Conservation (phyloP, 805 yeast species). For the Metschnikowia similis region DNA sequence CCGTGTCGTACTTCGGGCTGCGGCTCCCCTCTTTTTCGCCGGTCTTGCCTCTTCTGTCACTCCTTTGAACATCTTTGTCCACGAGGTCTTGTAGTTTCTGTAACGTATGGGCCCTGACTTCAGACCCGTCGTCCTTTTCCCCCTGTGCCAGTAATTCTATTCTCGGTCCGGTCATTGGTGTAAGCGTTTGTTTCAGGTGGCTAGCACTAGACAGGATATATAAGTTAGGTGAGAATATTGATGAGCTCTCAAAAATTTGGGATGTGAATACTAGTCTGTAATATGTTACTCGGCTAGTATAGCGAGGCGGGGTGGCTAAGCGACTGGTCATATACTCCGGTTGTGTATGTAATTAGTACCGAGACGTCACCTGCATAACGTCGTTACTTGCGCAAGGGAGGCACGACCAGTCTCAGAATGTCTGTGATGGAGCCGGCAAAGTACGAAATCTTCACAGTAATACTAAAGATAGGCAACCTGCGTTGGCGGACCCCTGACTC, state of each 20-base stretch:
- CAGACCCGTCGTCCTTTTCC: constrained; percentile 5
- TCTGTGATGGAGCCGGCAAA: not conserved
- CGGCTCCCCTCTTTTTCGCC: constrained; percentile 2
- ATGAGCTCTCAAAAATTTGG: not conserved
- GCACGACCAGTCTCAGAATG: not conserved
- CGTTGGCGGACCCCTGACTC: too few relatives aligned
- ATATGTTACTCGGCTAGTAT: not conserved
- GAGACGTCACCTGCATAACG: not conserved
- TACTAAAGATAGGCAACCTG: too few relatives aligned
- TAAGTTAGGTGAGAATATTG: not conserved
- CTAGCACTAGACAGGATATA: too few relatives aligned
- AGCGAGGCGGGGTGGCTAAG: not conserved
- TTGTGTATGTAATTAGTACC: not conserved
- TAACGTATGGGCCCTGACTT: constrained; percentile 16
- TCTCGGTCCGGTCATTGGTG: constrained; percentile 11
- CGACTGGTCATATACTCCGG: not conserved
- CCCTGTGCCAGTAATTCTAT: constrained; percentile 29
- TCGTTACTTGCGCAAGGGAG: not conserved
- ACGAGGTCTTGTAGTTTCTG: constrained; percentile 26
- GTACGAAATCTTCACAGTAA: too few relatives aligned
- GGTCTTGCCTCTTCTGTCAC: not conserved
- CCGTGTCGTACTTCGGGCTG: constrained; percentile 21
- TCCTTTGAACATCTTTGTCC: constrained; percentile 15
- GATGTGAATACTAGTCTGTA: not conserved
- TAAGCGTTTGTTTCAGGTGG: not conserved